Conservation (phyloP, 1,139 yeast genomes). For the Taiozyma onychis region DNA sequence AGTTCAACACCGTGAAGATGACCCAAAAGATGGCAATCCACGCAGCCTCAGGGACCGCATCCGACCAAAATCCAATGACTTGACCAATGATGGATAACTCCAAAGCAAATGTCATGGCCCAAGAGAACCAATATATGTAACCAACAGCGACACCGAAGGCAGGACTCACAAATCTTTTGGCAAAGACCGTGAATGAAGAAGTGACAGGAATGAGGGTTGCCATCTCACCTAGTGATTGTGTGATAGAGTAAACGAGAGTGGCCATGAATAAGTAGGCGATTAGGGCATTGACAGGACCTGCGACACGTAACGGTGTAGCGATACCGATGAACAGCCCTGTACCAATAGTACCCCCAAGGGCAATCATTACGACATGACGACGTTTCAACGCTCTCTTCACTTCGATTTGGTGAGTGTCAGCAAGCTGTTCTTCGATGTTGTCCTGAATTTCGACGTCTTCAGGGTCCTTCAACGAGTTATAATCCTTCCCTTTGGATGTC, state of each 20-base stretch:
- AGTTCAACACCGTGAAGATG: conserved; percentile 37
- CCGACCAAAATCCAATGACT: conserved; percentile 68
- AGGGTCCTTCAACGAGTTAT: neutral
- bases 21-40: conserved; percentile 59
- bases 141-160: conserved; percentile 76
- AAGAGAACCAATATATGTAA: conserved; percentile 79
- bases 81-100: conserved; percentile 77
- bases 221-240: conserved; percentile 71
- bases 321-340: conserved; percentile 59
- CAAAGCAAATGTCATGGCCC: conserved; percentile 79
- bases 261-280: conserved; percentile 63
- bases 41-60: conserved; percentile 55
- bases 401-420: conserved; percentile 29
- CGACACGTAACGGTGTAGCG: conserved; percentile 38
- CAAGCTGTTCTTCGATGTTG: conserved; percentile 9
- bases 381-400: conserved; percentile 46
- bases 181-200: conserved; percentile 53
- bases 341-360: conserved; percentile 67
- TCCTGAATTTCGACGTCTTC: neutral
- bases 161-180: conserved; percentile 58
- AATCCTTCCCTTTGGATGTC: neutral
- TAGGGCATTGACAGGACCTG: conserved; percentile 62
- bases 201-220: conserved; percentile 70
- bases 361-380: conserved; percentile 56
- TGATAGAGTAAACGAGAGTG: conserved; percentile 53